Evolutionary conservation across 2,329 filamentous ascomycete species (phyloP).

Genomic region (Apiospora saccharicola): DNA sequence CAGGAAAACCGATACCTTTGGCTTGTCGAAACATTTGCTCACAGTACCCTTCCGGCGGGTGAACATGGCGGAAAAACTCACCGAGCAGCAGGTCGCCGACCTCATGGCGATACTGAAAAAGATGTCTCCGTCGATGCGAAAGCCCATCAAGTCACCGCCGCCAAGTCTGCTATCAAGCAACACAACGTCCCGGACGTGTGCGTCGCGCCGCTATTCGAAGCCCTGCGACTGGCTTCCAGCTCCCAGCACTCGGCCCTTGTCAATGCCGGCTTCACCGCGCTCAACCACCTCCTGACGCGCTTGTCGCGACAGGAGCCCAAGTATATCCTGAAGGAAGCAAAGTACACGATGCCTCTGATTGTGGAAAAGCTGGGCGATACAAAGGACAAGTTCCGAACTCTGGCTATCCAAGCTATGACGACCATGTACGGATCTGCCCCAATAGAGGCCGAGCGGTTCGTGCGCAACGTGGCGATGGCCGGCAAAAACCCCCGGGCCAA

Average conservation of each 20-base stretch:
- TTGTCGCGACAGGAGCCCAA: slow-evolving; percentile 85
- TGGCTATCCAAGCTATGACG: slow-evolving; percentile 77
- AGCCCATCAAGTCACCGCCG: slow-evolving; percentile 71
- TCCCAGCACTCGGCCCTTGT: slow-evolving; percentile 81
- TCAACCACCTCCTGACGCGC: slow-evolving; percentile 87
- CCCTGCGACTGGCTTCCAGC: slow-evolving; percentile 75
- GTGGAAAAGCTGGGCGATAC: slow-evolving; percentile 87
- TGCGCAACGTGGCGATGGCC: slow-evolving; percentile 79
- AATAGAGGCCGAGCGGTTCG: slow-evolving; percentile 78
- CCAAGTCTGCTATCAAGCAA: slow-evolving; percentile 93
- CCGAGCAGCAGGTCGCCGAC: slow-evolving; percentile 65
- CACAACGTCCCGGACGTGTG: slow-evolving; percentile 82
- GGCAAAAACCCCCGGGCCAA: slow-evolving; percentile 86
- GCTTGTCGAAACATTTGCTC: not conserved
- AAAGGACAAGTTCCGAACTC: slow-evolving; percentile 81
- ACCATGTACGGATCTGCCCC: slow-evolving; percentile 78
- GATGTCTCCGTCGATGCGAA: slow-evolving; percentile 75
- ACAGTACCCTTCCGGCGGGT: slow-evolving; percentile 26
- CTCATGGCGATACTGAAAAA: slow-evolving; percentile 60
- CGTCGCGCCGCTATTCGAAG: slow-evolving; percentile 81
- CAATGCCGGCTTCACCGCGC: slow-evolving; percentile 84
- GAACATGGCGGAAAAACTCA: slow-evolving; percentile 64
- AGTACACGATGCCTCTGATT: slow-evolving; percentile 75
- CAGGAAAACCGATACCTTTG: not conserved
- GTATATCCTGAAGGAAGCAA: slow-evolving; percentile 72